These are phyloP conservation scores for Nicotiana benthamiana DNA, from an alignment of 257 asterid species.

Conservation along the genomic window DNA sequence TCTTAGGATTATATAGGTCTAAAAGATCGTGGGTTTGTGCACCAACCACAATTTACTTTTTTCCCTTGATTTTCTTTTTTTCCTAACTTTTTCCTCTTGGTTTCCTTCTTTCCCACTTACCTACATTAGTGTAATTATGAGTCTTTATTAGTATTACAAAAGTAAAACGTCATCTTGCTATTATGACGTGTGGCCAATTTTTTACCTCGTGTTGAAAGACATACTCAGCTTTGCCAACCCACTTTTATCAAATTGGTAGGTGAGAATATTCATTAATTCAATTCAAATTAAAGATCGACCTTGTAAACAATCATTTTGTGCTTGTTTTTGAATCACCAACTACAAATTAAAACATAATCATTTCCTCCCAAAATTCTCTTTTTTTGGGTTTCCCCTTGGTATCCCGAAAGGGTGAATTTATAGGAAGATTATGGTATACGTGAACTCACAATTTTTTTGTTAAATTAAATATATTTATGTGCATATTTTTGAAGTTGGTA, in stretches of 20 bases:
- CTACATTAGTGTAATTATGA: too few relatives aligned
- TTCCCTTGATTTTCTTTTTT: not conserved
- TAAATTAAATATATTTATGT: too few relatives aligned
- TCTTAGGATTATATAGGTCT: not conserved
- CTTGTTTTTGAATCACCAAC: not conserved
- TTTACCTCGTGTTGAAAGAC: not conserved
- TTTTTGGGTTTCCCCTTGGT: too few relatives aligned
- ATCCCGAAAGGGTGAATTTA: too few relatives aligned
- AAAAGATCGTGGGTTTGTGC: not conserved
- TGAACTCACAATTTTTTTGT: too few relatives aligned
- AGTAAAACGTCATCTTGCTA: not conserved
- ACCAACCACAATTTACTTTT: constrained; percentile 2
- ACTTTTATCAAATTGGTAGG: not conserved
- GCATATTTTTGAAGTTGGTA: too few relatives aligned
- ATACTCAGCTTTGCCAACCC: not conserved
- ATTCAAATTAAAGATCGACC: not conserved
- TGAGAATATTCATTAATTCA: not conserved
- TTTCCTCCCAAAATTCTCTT: too few relatives aligned
- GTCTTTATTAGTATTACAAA: not conserved
- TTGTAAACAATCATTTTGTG: not conserved
- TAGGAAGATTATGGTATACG: too few relatives aligned
- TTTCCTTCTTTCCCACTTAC: not conserved
- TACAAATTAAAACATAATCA: not conserved
- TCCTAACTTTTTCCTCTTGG: not conserved
- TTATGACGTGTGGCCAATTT: not conserved